Evolutionary conservation across 169 alveolate genomes (phyloP).

Genomic region (Plasmodium sp.): DNA sequence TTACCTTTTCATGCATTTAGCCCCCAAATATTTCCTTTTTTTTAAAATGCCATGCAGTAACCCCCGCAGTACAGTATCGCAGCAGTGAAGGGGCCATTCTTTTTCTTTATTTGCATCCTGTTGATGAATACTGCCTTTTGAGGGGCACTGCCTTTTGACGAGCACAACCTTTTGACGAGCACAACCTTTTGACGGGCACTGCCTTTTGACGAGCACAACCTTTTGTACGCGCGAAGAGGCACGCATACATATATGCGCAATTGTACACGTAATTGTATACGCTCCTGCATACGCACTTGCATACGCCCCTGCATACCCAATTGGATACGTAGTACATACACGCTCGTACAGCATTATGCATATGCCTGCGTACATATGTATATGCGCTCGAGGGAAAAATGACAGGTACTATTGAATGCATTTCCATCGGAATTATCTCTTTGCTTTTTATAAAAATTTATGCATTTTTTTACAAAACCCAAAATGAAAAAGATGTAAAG

Average conservation of each 20-base stretch:
- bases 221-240: not conserved
- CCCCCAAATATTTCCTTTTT: not conserved
- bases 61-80: not conserved
- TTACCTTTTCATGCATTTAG: not conserved
- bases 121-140: too few species aligned
- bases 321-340: not conserved
- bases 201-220: not conserved
- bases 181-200: too few species aligned
- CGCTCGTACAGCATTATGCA: not conserved
- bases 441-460: slow-evolving; percentile 46
- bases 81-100: not conserved
- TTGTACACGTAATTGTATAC: not conserved
- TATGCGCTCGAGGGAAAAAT: slow-evolving; percentile 2
- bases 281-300: not conserved
- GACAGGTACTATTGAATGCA: slow-evolving; percentile 42
- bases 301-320: not conserved
- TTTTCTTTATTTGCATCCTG: not conserved
- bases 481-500: slow-evolving; percentile 5
- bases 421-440: slow-evolving; percentile 32
- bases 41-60: not conserved
- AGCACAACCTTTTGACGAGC: not conserved
- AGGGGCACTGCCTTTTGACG: not conserved
- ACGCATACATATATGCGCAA: not conserved
- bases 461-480: slow-evolving; percentile 11
- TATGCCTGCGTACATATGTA: slow-evolving; percentile 1